Evolutionary conservation across 2,329 filamentous ascomycete species (phyloP), one percentile per base, ranked within the genome.

Genomic region (Alternaria arbusti): DNA sequence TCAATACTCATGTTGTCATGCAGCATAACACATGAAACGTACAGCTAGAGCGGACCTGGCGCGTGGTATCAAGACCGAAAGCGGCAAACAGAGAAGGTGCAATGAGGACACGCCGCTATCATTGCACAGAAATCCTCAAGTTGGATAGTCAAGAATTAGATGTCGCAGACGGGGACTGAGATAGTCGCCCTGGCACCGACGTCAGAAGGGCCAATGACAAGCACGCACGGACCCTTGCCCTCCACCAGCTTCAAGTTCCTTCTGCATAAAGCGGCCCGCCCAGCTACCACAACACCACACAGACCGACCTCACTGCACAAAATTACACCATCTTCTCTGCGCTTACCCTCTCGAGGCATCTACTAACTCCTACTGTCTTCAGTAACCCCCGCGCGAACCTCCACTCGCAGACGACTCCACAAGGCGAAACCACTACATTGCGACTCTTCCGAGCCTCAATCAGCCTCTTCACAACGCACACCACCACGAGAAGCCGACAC

Each of bases 221-320:
- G 59, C 30, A 59, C 64, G 66, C 68, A 63, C 67, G 70, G 71
- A 63, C 68, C 70, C 57, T 49, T 59, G 56, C 61, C 54, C 63
- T 59, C 68, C 66, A 66, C 68, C 65, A 69, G 65, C 64, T 61
- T 71, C 72, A 70, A 69, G 67, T 68, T 70, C 67, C 65, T 63
- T 59, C 52, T 71, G 72, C 73, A 75, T 70, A 75, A 74, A 77
- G 74, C 69, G 68, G 72, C 67, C 69, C 67, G 70, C 67, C 64
- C 68, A 63, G 47, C 65, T 61, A 68, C 68, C 69, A 73, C 71
- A 70, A 61, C 68, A 71, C 70, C 61, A 72, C 68, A 67, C 69
- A 64, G 63, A 61, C 46, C 63, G 52, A 28, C 56, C 57, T 65
- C 59, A 44, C 70, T 69, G 67, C 71, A 70, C 72, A 68, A 70